Evolutionary conservation across 495 filamentous ascomycete genomes (phyloP).

Genomic region (Aspergillus bertholletiae): DNA sequence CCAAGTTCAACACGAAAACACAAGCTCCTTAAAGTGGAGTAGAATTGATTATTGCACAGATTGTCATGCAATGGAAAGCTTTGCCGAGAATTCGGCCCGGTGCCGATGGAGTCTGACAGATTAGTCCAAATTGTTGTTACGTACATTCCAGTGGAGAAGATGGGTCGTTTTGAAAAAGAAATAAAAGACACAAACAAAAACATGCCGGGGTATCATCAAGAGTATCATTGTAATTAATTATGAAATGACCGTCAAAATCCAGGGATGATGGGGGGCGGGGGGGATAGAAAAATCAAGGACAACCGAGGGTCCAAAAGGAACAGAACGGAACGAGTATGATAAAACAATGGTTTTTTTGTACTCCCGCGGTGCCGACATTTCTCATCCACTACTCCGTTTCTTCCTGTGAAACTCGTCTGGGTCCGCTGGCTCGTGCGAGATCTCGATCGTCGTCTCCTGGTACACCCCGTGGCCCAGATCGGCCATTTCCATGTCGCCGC

Average conservation of each 20-base stretch:
- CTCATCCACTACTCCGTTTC: background rate
- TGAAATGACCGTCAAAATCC: background rate
- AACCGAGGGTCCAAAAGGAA: too few species aligned
- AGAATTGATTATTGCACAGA: background rate
- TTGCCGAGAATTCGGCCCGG: background rate
- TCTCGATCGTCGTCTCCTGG: constrained; percentile 42
- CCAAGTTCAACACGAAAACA: background rate
- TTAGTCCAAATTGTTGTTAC: too few species aligned
- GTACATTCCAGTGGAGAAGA: background rate
- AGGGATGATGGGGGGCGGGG: too few species aligned
- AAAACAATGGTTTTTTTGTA: too few species aligned
- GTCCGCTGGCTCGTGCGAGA: constrained; percentile 32
- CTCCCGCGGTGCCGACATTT: too few species aligned
- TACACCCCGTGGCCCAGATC: constrained; percentile 33
- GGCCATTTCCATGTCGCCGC: constrained; percentile 29
- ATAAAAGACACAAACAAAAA: background rate
- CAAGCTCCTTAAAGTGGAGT: background rate
- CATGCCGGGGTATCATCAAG: background rate
- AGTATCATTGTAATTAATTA: background rate
- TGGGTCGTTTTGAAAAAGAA: background rate
- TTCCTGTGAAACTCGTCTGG: constrained; percentile 11
- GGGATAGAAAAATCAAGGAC: too few species aligned
- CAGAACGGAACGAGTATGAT: too few species aligned
- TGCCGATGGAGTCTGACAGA: background rate
- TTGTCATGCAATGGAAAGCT: background rate